A percentile compares a stretch with the other conserved stretches of the same genome.
phyloP scores from a whole-genome alignment of 225 moss, liverwort and hornwort genomes.

The Polytrichum commune region DNA sequence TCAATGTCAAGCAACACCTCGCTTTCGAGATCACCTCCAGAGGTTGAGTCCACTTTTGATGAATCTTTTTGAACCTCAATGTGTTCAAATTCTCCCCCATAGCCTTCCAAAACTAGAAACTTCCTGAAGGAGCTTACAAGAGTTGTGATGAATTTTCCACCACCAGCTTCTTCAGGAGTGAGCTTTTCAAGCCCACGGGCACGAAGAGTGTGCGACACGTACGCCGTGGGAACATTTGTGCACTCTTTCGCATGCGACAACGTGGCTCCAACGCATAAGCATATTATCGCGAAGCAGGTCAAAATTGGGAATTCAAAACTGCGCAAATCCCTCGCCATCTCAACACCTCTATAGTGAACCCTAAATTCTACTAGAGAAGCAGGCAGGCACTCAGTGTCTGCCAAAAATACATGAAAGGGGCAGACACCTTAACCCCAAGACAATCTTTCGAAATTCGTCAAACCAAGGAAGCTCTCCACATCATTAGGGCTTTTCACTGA shows the following conservation, averaged over 20 bases:
- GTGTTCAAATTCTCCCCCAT: constrained; percentile 5
- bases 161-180: constrained; percentile 1
- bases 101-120: constrained; percentile 12
- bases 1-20: constrained; percentile 43
- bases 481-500: too few species aligned
- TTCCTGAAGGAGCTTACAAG: constrained; percentile 21
- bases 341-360: too few species aligned
- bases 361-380: too few species aligned
- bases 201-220: constrained; percentile 63
- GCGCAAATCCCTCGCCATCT: too few species aligned
- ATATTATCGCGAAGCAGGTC: too few species aligned
- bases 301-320: too few species aligned
- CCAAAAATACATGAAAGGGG: too few species aligned
- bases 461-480: too few species aligned
- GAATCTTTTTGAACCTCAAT: constrained; percentile 15
- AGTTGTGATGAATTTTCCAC: constrained; percentile 4
- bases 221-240: constrained; percentile 73
- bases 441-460: too few species aligned
- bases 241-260: constrained; percentile 69
- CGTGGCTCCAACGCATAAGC: too few species aligned
- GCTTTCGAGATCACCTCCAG: constrained; percentile 16
- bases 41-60: background rate
- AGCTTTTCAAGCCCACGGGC: constrained; percentile 22
- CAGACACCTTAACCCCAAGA: too few species aligned
- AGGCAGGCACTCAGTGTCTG: too few species aligned